These are phyloP conservation scores for Pseudogymnoascus sp. DNA, from an alignment of 2,329 filamentous ascomycete genomes.

Conservation along the genomic window DNA sequence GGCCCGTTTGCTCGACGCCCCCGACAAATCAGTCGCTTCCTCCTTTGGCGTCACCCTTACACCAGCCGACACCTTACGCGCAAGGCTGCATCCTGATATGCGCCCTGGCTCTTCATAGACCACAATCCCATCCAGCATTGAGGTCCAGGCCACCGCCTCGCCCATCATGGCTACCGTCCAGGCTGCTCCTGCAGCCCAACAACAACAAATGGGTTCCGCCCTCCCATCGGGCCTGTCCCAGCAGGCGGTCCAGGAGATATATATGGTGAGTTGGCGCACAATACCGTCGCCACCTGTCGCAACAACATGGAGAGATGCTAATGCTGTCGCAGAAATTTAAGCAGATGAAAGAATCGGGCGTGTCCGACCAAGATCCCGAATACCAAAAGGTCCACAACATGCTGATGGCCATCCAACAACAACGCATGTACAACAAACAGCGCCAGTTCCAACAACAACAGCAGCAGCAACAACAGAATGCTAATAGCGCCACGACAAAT, in stretches of 20 bases:
- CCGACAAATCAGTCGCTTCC: constrained; percentile 17
- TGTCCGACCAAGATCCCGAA: constrained; percentile 76
- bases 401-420: constrained; percentile 62
- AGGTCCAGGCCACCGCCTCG: constrained; percentile 10
- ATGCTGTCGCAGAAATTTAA: constrained; percentile 62
- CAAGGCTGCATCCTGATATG: constrained; percentile 29
- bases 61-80: constrained; percentile 24
- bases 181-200: constrained; percentile 57
- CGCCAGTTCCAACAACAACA: constrained; percentile 49
- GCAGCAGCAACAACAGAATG: constrained; percentile 48
- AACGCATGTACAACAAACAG: constrained; percentile 31
- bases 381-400: constrained; percentile 75
- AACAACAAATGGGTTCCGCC: constrained; percentile 46
- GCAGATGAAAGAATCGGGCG: constrained; percentile 78
- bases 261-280: constrained; percentile 44
- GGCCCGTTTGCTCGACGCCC: constrained; percentile 13
- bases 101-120: constrained; percentile 19
- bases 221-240: constrained; percentile 61
- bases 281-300: constrained; percentile 11
- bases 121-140: constrained; percentile 12
- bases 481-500: constrained; percentile 45
- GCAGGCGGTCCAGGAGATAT: constrained; percentile 70
- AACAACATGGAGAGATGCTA: constrained; percentile 21
- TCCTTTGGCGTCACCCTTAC: constrained; percentile 11
- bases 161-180: constrained; percentile 73